phyloP scores from a whole-genome alignment of 768 basidiomycete species.

The Tricholoma sp. region DNA sequence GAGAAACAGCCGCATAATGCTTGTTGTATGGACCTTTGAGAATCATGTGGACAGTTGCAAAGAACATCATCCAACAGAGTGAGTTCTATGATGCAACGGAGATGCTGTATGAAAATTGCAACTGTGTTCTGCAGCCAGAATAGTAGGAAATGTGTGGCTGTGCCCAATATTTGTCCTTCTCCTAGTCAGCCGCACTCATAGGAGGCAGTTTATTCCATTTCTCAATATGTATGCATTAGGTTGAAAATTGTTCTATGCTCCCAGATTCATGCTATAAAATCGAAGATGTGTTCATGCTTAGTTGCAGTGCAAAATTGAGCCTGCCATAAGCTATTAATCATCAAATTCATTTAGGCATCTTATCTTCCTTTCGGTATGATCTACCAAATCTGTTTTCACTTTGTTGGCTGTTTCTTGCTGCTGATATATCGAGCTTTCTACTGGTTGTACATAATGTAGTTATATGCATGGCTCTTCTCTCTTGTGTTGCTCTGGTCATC shows the following conservation, averaged over 20 bases:
- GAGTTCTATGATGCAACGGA: too few species aligned
- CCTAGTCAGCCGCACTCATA: too few species aligned
- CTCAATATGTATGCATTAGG: too few species aligned
- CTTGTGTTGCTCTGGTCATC: not conserved
- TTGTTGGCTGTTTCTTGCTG: not conserved
- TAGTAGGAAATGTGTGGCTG: too few species aligned
- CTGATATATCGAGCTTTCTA: not conserved
- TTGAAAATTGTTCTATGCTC: too few species aligned
- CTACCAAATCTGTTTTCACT: not conserved
- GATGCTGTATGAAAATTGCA: too few species aligned
- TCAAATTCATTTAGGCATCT: not conserved
- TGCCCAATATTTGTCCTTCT: too few species aligned
- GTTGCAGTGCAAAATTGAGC: too few species aligned
- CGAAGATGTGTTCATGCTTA: too few species aligned
- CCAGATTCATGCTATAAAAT: too few species aligned
- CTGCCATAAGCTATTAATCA: not conserved
- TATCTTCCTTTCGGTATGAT: not conserved
- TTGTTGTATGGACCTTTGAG: not conserved
- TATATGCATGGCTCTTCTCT: not conserved
- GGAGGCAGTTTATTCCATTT: too few species aligned
- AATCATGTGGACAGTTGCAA: not conserved
- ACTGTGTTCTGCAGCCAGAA: too few species aligned
- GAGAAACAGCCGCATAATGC: not conserved
- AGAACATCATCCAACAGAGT: not conserved
- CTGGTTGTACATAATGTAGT: not conserved